These are phyloP conservation scores for Ziziphus jujuba DNA, from an alignment of 306 rosid species.

Conservation along the genomic window DNA sequence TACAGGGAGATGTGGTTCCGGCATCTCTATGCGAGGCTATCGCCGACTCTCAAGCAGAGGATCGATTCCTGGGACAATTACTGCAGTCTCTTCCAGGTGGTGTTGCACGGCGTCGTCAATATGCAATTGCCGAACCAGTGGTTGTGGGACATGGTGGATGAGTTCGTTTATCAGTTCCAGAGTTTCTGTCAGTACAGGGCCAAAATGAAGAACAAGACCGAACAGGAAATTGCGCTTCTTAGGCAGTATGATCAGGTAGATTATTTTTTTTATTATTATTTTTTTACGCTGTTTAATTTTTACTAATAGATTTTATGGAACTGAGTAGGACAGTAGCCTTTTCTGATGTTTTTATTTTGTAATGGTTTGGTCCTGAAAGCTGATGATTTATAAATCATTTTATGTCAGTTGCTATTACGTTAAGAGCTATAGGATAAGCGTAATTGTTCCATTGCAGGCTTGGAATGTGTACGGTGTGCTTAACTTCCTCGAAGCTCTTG, in stretches of 20 bases:
- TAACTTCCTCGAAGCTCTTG: slow-evolving; percentile 91
- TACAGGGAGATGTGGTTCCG: slow-evolving; percentile 99
- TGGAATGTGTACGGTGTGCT: slow-evolving; percentile 96
- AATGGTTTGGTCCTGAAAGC: too few relatives aligned
- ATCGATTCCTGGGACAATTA: slow-evolving; percentile 97
- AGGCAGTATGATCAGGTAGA: slow-evolving; percentile 74
- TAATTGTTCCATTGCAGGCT: slow-evolving; percentile 46
- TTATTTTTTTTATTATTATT: too few relatives aligned
- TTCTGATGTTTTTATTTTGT: too few relatives aligned
- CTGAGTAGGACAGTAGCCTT: too few relatives aligned
- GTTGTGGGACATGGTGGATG: slow-evolving; percentile 99
- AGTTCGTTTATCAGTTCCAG: slow-evolving; percentile 95
- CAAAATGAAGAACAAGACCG: slow-evolving; percentile 86
- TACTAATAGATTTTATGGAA: too few relatives aligned
- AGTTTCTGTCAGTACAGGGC: slow-evolving; percentile 95
- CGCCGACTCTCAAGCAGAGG: slow-evolving; percentile 87
- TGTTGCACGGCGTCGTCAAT: slow-evolving; percentile 87
- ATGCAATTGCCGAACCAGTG: slow-evolving; percentile 98
- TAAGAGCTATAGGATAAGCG: neutral
- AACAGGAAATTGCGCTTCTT: slow-evolving; percentile 81
- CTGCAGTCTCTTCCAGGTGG: slow-evolving; percentile 89
- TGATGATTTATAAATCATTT: too few relatives aligned
- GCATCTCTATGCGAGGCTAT: slow-evolving; percentile 83
- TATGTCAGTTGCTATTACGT: neutral
- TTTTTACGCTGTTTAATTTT: too few relatives aligned